A percentile compares a stretch with the other conserved stretches of the same genome.
These are phyloP conservation scores for Cucumis melo DNA, from an alignment of 306 rosid species.

Conservation along the genomic window DNA sequence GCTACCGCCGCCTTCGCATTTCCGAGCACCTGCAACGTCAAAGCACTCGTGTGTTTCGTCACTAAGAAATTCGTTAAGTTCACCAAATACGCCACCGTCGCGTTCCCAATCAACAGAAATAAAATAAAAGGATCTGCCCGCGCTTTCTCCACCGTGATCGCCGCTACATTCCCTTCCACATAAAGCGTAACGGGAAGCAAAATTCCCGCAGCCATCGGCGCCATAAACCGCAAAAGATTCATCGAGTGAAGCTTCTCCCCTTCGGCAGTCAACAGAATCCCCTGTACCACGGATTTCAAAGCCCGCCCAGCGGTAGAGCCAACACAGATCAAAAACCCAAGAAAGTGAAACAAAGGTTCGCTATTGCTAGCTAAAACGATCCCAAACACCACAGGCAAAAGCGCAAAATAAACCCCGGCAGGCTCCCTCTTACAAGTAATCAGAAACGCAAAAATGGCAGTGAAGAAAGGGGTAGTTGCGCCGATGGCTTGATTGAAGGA, in stretches of 20 bases:
- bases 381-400: slow-evolving; percentile 73
- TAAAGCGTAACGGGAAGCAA: slow-evolving; percentile 63
- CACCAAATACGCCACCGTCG: slow-evolving; percentile 89
- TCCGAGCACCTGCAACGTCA: slow-evolving; percentile 84
- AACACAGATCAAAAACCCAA: slow-evolving; percentile 66
- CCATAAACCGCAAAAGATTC: slow-evolving; percentile 88
- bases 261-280: slow-evolving; percentile 56
- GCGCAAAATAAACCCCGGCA: slow-evolving; percentile 55
- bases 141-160: slow-evolving; percentile 38
- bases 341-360: slow-evolving; percentile 67
- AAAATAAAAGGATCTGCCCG: slow-evolving; percentile 40
- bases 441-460: slow-evolving; percentile 61
- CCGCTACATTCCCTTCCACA: slow-evolving; percentile 63
- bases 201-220: slow-evolving; percentile 70
- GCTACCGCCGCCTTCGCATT: slow-evolving; percentile 91
- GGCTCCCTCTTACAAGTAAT: slow-evolving; percentile 71
- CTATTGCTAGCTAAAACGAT: slow-evolving; percentile 69
- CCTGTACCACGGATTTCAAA: slow-evolving; percentile 78
- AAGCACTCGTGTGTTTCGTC: slow-evolving; percentile 82
- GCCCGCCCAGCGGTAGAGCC: slow-evolving; percentile 94
- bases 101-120: slow-evolving; percentile 63
- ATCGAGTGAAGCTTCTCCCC: slow-evolving; percentile 88
- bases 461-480: slow-evolving; percentile 87
- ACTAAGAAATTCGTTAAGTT: slow-evolving; percentile 78
- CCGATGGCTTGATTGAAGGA: slow-evolving; percentile 93